Percentiles rank a stretch among this genome's conserved stretches.
Conservation (phyloP, 192 early-diverging fungal species). For the Podila verticillata region DNA sequence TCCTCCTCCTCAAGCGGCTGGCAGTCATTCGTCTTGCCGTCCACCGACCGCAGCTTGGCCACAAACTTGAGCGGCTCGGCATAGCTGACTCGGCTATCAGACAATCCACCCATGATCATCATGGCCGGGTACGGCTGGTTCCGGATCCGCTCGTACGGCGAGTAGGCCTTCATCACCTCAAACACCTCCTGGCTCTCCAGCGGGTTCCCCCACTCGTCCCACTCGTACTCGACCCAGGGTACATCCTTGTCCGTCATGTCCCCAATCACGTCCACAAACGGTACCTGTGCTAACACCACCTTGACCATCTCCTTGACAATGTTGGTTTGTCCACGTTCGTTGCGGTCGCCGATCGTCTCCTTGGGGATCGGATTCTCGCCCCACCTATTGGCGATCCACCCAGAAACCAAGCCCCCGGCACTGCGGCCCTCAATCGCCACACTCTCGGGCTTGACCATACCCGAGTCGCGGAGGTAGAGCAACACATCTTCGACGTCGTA, state of each 20-base stretch:
- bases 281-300: conserved; percentile 39
- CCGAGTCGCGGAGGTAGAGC: conserved; percentile 23
- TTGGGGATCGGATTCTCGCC: conserved; percentile 13
- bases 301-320: conserved; percentile 50
- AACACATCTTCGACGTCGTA: conserved; percentile 41
- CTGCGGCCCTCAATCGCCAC: conserved; percentile 31
- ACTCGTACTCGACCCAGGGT: conserved; percentile 49
- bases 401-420: conserved; percentile 36
- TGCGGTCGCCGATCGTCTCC: background rate
- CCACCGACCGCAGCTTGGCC: conserved; percentile 36
- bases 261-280: conserved; percentile 48
- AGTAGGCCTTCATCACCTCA: conserved; percentile 45
- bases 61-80: conserved; percentile 49
- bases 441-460: conserved; percentile 17
- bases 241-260: conserved; percentile 37
- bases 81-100: conserved; percentile 30
- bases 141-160: conserved; percentile 43
- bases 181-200: conserved; percentile 34
- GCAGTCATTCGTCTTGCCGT: conserved; percentile 50
- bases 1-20: background rate
- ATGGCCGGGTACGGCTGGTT: conserved; percentile 45
- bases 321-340: background rate
- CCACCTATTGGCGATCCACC: conserved; percentile 48
- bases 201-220: conserved; percentile 49
- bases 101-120: conserved; percentile 41